Evolutionary conservation across 2,329 filamentous ascomycete species (phyloP).

Genomic region (Exophiala alcalophila): DNA sequence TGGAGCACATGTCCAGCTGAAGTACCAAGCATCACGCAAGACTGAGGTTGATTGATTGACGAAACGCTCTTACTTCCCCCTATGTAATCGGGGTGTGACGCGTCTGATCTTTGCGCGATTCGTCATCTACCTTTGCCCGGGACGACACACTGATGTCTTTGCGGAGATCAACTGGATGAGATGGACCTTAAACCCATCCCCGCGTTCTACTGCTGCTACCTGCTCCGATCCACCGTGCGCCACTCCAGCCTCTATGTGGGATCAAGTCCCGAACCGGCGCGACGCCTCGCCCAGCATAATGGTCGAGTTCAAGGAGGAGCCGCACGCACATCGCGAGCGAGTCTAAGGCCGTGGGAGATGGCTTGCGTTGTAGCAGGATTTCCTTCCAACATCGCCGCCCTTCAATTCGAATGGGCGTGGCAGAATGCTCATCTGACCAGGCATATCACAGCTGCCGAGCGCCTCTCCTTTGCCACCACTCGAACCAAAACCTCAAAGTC

Average conservation of each 20-base stretch:
- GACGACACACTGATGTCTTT: too few relatives aligned
- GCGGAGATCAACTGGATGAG: too few relatives aligned
- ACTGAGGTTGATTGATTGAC: too few relatives aligned
- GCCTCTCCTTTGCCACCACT: conserved; percentile 28
- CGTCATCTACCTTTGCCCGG: too few relatives aligned
- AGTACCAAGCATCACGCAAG: too few relatives aligned
- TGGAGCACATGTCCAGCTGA: too few relatives aligned
- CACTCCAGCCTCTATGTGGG: conserved; percentile 76
- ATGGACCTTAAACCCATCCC: conserved; percentile 62
- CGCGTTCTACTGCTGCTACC: conserved; percentile 88
- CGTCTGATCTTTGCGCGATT: too few relatives aligned
- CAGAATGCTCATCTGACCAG: conserved; percentile 78
- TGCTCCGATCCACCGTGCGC: conserved; percentile 77
- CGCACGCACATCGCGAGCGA: conserved; percentile 64
- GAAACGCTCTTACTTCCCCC: too few relatives aligned
- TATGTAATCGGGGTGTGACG: too few relatives aligned
- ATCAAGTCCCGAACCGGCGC: conserved; percentile 81
- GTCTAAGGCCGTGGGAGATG: conserved; percentile 86
- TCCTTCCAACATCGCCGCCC: conserved; percentile 76
- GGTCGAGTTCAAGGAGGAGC: conserved; percentile 79
- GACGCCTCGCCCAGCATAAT: conserved; percentile 89
- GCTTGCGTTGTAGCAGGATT: conserved; percentile 82
- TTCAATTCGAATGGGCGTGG: conserved; percentile 98
- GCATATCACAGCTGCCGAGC: conserved; percentile 65
- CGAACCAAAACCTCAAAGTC: conserved; percentile 32